Evolutionary conservation across 345 rosid species (phyloP).

Genomic region (Alliaria petiolata): DNA sequence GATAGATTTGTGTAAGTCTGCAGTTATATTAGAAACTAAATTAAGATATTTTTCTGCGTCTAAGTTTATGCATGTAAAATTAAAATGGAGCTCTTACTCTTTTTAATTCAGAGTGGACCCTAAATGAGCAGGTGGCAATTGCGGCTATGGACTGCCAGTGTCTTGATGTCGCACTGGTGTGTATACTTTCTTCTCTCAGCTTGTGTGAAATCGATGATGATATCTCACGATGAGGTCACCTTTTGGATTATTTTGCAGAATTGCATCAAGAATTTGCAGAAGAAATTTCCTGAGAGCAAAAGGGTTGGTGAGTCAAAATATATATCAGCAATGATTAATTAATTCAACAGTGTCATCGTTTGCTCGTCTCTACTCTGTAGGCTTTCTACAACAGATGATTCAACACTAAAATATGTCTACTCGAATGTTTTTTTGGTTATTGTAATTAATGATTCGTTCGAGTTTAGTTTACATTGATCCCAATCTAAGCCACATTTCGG

Average conservation of each 20-base stretch:
- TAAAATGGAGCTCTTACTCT: not conserved
- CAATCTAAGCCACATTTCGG: not conserved
- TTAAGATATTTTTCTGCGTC: not conserved
- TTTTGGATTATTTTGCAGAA: constrained; percentile 37
- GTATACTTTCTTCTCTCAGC: not conserved
- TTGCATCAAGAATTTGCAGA: constrained; percentile 60
- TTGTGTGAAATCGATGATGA: too few relatives aligned
- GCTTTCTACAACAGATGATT: not conserved
- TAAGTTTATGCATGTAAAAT: not conserved
- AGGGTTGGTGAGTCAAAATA: constrained; percentile 71
- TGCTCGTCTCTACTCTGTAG: not conserved
- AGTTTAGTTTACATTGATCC: too few relatives aligned
- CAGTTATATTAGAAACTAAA: not conserved
- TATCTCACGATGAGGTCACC: too few relatives aligned
- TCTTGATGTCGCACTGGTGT: constrained; percentile 70
- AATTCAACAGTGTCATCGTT: not conserved
- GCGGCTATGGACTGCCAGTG: constrained; percentile 91
- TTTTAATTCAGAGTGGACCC: constrained; percentile 63
- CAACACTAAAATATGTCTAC: too few relatives aligned
- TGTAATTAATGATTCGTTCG: too few relatives aligned
- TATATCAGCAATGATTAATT: not conserved
- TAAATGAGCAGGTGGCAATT: constrained; percentile 74
- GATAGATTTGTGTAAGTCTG: not conserved
- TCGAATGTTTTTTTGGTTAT: too few relatives aligned
- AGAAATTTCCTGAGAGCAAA: constrained; percentile 75